Percentiles rank a stretch among this genome's conserved stretches.
phyloP scores from a whole-genome alignment of 768 basidiomycete genomes.

The Calvatia gigantea region DNA sequence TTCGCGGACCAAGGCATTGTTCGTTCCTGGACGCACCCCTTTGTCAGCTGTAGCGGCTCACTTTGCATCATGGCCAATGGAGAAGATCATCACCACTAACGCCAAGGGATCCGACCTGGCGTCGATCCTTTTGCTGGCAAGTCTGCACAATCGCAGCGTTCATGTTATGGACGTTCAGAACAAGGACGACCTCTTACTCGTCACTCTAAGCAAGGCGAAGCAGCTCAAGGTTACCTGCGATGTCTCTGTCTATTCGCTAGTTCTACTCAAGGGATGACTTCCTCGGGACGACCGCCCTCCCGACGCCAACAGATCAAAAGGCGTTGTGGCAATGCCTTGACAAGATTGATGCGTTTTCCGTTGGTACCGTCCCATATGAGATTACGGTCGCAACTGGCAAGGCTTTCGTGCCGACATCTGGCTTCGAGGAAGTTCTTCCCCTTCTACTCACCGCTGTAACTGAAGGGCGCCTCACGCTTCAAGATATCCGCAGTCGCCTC shows the following conservation, averaged over 20 bases:
- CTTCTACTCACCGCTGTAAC: slow-evolving; percentile 84
- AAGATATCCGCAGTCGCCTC: slow-evolving; percentile 77
- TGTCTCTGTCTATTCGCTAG: slow-evolving; percentile 84
- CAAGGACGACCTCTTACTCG: slow-evolving; percentile 83
- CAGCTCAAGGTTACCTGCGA: slow-evolving; percentile 95
- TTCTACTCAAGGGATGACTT: slow-evolving; percentile 83
- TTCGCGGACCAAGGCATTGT: slow-evolving; percentile 81
- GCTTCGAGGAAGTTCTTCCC: slow-evolving; percentile 84
- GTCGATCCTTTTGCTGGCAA: slow-evolving; percentile 90
- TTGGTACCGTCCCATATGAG: slow-evolving; percentile 80
- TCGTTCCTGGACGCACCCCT: slow-evolving; percentile 68
- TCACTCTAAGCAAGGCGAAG: slow-evolving; percentile 93
- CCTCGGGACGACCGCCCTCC: slow-evolving; percentile 61
- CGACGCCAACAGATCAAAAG: slow-evolving; percentile 71
- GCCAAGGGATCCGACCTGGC: slow-evolving; percentile 91
- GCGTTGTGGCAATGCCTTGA: slow-evolving; percentile 84
- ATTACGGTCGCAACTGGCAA: slow-evolving; percentile 63
- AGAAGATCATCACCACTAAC: slow-evolving; percentile 93
- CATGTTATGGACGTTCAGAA: slow-evolving; percentile 90
- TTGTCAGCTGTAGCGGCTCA: slow-evolving; percentile 79
- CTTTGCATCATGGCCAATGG: slow-evolving; percentile 85
- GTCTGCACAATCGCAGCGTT: slow-evolving; percentile 81
- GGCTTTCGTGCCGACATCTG: slow-evolving; percentile 64
- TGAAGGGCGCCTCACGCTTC: slow-evolving; percentile 73
- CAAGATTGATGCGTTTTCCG: slow-evolving; percentile 85